Evolutionary conservation across 345 rosid genomes (phyloP), one percentile per base, ranked within the genome.

Genomic region (Anacardium occidentale): DNA sequence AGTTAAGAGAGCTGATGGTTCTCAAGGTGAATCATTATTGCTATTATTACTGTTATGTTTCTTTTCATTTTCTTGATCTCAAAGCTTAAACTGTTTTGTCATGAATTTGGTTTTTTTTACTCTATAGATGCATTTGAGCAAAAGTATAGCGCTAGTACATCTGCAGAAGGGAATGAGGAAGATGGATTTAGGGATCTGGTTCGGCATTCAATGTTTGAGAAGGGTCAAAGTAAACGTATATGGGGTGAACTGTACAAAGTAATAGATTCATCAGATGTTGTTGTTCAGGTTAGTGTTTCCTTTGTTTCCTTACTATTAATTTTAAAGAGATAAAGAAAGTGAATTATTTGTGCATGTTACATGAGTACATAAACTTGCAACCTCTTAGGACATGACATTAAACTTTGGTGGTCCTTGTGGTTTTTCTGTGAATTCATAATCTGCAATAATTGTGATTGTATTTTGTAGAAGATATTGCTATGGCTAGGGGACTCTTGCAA

Each of bases 181-280:
- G 98, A 92, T 60, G 96, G 98, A 75, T 79, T 89, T 73, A 89
- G 94, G 78, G 98, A 92, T 64, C 83, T 95, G 74, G 98, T 95
- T 66, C 89, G 97, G 55, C 98, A 92, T 74, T 92, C 85, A 0
- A 95, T 95, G 97, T 95, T 95, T 86, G 98, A 92, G 77, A 95
- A 92, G 82, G 99, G 98, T 68, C 99, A 95, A 82, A 95, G 99
- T 54, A 95, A 95, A 79, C 97, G 97, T 66, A 89, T 95, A 80
- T 92, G 98, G 98, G 97, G 98, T 59, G 99, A 95, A 80, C 97
- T 95, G 63, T 95, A 95, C 88, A 91, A 95, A 88, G 99, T 95
- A 53, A 84, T 91, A 4, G 98, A 95, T 78, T 95, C 99, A 5
- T 92, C 99, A 45, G 98, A 92, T 81, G 99, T 95, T 40, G 85